phyloP scores from a whole-genome alignment of 257 asterid genomes.

The Nicotiana tabacum region DNA sequence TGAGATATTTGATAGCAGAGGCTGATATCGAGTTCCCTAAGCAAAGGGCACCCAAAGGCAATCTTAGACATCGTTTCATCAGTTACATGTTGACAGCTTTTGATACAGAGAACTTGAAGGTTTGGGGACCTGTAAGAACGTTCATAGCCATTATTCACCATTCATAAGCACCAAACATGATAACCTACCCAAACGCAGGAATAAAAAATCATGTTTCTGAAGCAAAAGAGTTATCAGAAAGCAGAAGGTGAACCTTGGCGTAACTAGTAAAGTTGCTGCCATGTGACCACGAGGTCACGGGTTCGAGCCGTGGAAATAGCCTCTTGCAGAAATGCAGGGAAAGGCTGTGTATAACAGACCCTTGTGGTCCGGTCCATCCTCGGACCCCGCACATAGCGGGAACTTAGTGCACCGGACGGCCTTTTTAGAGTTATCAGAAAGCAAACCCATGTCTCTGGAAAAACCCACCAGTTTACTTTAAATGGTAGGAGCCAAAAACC shows the following conservation, averaged over 20 bases:
- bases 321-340: no score
- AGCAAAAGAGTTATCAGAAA: no score
- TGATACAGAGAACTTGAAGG: slow-evolving; percentile 67
- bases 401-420: no score
- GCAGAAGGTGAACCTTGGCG: no score
- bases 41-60: slow-evolving; percentile 55
- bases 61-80: slow-evolving; percentile 50
- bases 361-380: no score
- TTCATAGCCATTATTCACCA: background rate
- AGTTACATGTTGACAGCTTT: slow-evolving; percentile 62
- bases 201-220: background rate
- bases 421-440: no score
- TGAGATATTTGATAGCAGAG: slow-evolving; percentile 78
- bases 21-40: slow-evolving; percentile 77
- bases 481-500: background rate
- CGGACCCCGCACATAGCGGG: no score
- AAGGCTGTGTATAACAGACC: no score
- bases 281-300: no score
- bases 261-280: no score
- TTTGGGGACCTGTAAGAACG: slow-evolving; percentile 57
- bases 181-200: background rate
- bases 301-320: no score
- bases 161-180: background rate
- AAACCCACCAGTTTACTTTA: background rate
- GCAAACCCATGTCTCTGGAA: background rate